Conservation (phyloP, 2,329 filamentous ascomycete genomes). For the Apiospora marii region DNA sequence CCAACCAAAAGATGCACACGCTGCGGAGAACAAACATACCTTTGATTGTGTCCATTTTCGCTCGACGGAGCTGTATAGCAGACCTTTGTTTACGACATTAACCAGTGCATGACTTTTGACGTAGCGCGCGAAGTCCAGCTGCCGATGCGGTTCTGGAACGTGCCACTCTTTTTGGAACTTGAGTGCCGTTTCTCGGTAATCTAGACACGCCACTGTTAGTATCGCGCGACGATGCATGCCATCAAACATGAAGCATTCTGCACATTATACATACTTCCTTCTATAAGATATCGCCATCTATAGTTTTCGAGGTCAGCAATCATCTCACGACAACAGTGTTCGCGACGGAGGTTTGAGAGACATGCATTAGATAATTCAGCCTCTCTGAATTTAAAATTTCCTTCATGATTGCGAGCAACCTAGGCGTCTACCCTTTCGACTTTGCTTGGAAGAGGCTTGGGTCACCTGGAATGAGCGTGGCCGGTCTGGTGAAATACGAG, state of each 20-base stretch:
- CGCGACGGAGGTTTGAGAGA: conserved; percentile 17
- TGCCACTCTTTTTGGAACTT: conserved; percentile 76
- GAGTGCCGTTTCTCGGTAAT: conserved; percentile 72
- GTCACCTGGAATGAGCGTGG: background rate
- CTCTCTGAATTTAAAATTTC: conserved; percentile 71
- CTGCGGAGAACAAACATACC: conserved; percentile 48
- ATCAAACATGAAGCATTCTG: conserved; percentile 35
- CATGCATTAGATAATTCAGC: conserved; percentile 70
- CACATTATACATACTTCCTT: conserved; percentile 65
- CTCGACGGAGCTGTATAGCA: conserved; percentile 67
- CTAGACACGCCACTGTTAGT: conserved; percentile 51
- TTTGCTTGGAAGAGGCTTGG: background rate
- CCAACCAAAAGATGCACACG: background rate
- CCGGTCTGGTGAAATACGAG: background rate
- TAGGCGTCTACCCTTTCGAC: background rate
- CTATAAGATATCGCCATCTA: conserved; percentile 62
- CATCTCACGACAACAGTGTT: conserved; percentile 1
- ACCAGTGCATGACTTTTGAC: conserved; percentile 72
- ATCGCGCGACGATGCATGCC: conserved; percentile 33
- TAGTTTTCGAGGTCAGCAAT: conserved; percentile 35
- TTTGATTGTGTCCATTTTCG: conserved; percentile 59
- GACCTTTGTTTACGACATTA: conserved; percentile 68
- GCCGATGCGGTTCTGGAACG: conserved; percentile 66
- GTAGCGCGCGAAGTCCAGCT: conserved; percentile 70
- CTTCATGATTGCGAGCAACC: conserved; percentile 57